Base-by-base conservation (phyloP, 176 grass and related monocot genomes). In the Guadua angustifolia region DNA sequence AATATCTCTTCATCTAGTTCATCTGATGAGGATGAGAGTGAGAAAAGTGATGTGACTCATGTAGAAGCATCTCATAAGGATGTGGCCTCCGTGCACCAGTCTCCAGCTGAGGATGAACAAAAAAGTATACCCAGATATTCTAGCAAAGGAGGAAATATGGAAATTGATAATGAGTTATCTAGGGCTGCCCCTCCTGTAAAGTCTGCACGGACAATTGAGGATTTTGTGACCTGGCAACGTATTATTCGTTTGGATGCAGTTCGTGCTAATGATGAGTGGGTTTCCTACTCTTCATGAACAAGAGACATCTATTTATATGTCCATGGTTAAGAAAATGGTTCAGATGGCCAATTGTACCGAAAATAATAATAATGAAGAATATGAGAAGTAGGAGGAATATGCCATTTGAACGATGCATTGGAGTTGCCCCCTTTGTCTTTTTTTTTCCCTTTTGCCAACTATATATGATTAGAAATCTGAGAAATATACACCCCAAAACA, bases 171-270 rank as follows among this genome's bases (percentile, higher is more conserved):
- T 73, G 82, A 83, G 15, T 65, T 89, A 69, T 71, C 52, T 77
- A 94, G 90, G 49, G 77, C 62, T 86, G 79, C 71, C 7, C 6
- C 15, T 59, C 85, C 84, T 45, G 75, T 80, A 64, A 88, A 88
- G 40, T 77, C 82, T 70, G 5, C 59, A 53, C 71, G 49, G 69
- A 64, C 74, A 84, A 26, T 73, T 32, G 96, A 95, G 83, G 91
- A 95, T 89, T 95, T 95, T 79, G 83, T 87, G 70, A 99, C 96
- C 66, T 95, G 93, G 93, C 96, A 92, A 65, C 74, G 91, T 4
- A 99, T 99, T 85, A 95, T 99, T 82, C 91, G 91, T 67, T 74
- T 99, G 49, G 96, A 99, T 66, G 96, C 96, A 36, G 46, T 99
- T 45, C 93, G 96, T 67, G 93, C 93, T 59, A 99, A 99, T 58